These are phyloP conservation scores for Ceratocystis eucalypticola DNA, from an alignment of 2,329 filamentous ascomycete genomes.

Conservation along the genomic window DNA sequence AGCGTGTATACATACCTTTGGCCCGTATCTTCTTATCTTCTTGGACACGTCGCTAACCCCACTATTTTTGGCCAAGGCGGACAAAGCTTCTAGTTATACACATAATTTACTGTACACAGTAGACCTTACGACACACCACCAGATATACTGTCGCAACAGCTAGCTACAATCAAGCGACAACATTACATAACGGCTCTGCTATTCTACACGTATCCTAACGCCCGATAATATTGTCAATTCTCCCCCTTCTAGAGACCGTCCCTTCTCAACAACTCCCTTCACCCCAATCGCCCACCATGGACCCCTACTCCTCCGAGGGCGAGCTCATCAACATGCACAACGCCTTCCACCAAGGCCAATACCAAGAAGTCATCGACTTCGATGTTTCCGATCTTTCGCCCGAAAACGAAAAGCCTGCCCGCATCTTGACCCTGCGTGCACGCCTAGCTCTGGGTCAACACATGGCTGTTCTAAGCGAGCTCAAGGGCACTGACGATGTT, in stretches of 20 bases:
- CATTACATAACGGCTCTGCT: background rate
- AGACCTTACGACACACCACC: background rate
- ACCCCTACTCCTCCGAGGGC: constrained; percentile 57
- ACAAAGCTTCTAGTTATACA: background rate
- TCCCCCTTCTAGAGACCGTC: background rate
- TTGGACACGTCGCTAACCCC: constrained; percentile 18
- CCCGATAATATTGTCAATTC: too few relatives aligned
- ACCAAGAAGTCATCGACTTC: constrained; percentile 73
- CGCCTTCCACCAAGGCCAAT: constrained; percentile 68
- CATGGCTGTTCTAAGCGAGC: constrained; percentile 55
- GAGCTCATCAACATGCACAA: constrained; percentile 60
- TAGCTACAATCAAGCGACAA: background rate
- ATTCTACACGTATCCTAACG: background rate
- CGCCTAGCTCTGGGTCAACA: constrained; percentile 71
- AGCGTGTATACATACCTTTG: background rate
- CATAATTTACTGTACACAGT: too few relatives aligned
- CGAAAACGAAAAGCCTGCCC: constrained; percentile 63
- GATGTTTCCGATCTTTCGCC: constrained; percentile 65
- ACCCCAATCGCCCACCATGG: constrained; percentile 36
- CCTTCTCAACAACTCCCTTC: constrained; percentile 19
- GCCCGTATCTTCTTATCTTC: background rate
- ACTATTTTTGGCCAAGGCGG: constrained; percentile 11
- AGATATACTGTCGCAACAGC: background rate
- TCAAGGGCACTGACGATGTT: constrained; percentile 46
- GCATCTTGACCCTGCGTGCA: constrained; percentile 66